phyloP scores from a whole-genome alignment of 169 alveolate species.

The Plasmodium sp. region DNA sequence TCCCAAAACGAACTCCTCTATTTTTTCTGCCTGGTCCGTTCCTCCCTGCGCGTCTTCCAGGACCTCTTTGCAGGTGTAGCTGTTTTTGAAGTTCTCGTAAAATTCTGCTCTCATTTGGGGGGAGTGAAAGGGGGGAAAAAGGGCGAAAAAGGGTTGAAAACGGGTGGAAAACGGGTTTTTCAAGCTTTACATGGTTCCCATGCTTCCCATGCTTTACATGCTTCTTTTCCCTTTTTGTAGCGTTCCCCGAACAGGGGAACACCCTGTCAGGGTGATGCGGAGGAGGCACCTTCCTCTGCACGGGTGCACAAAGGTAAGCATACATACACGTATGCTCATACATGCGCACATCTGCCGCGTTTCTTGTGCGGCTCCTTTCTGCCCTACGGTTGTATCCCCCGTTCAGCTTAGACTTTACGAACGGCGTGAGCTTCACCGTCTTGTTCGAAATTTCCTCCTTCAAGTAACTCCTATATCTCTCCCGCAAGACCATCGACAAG shows the following conservation, averaged over 20 bases:
- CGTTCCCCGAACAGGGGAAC: not conserved
- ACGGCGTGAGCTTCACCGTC: constrained; percentile 9
- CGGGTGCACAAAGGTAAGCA: not conserved
- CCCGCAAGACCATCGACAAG: constrained; percentile 32
- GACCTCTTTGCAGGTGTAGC: constrained; percentile 44
- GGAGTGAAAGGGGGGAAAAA: not conserved
- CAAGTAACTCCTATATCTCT: constrained; percentile 41
- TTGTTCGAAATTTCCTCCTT: constrained; percentile 49
- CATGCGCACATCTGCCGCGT: not conserved
- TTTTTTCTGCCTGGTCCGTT: constrained; percentile 10
- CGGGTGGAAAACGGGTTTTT: not conserved
- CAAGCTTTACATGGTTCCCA: not conserved
- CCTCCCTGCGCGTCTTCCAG: constrained; percentile 14
- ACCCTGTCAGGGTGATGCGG: not conserved
- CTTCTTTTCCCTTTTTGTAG: not conserved
- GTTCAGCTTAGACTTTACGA: constrained; percentile 10
- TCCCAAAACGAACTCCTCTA: constrained; percentile 68
- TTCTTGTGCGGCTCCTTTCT: not conserved
- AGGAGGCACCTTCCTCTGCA: not conserved
- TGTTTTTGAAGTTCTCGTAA: not conserved
- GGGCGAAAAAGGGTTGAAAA: not conserved
- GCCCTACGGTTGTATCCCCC: constrained; percentile 56
- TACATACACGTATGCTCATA: not conserved
- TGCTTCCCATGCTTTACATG: too few species aligned
- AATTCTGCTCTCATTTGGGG: constrained; percentile 9